Percentiles rank a stretch among this genome's conserved stretches.
Evolutionary conservation across 2,329 filamentous ascomycete genomes (phyloP).

Genomic region (Colletotrichum echinochloae): DNA sequence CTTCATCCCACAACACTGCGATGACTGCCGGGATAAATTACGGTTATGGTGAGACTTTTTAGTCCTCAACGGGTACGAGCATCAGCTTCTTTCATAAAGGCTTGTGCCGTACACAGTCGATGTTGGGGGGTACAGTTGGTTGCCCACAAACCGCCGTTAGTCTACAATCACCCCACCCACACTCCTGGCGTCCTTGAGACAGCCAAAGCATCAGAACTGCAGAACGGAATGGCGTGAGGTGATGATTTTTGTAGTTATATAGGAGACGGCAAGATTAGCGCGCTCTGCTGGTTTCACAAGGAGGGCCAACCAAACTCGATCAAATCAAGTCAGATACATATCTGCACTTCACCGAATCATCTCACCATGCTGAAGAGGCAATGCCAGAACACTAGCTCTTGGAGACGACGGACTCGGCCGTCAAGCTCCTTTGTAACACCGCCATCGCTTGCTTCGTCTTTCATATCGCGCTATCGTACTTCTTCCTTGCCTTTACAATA

Average conservation of each 20-base stretch:
- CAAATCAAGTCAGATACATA: not conserved
- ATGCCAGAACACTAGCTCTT: slow-evolving; percentile 43
- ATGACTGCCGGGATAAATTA: not conserved
- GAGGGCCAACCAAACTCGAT: not conserved
- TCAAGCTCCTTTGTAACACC: slow-evolving; percentile 54
- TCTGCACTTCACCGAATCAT: not conserved
- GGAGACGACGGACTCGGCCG: slow-evolving; percentile 49
- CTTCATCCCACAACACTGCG: slow-evolving; percentile 23
- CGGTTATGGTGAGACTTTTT: not conserved
- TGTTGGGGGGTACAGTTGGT: not conserved
- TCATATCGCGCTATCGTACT: slow-evolving; percentile 49
- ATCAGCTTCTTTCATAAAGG: not conserved
- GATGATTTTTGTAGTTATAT: slow-evolving; percentile 14
- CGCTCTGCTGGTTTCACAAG: not conserved
- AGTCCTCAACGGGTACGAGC: no score
- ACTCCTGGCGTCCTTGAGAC: slow-evolving; percentile 3
- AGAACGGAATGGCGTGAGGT: slow-evolving; percentile 23
- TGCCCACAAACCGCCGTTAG: slow-evolving; percentile 16
- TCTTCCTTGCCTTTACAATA: slow-evolving; percentile 45
- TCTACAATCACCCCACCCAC: slow-evolving; percentile 36
- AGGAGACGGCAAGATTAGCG: not conserved
- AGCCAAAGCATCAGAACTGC: slow-evolving; percentile 15
- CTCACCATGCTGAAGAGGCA: not conserved
- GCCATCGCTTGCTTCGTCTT: slow-evolving; percentile 51
- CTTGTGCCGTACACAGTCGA: not conserved